Base-by-base conservation (phyloP, 164 flowering plant genomes). In the Aristolochia contorta region DNA sequence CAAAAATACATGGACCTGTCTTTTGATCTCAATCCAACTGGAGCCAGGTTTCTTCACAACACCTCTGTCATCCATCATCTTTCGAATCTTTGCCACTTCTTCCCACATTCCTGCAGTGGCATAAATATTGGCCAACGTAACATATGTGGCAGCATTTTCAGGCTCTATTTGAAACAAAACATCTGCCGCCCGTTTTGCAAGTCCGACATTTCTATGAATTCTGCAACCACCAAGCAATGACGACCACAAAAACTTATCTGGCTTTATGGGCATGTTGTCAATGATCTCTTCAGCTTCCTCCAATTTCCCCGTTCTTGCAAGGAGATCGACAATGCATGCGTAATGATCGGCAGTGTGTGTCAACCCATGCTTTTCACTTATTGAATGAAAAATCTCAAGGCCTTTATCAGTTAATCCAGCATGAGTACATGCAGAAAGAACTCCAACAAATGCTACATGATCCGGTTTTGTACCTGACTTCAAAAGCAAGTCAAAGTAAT, bases 151-250 rank as follows among this genome's bases (percentile, higher is more conserved):
- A 3, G 74, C 67, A 70, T 74, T 74, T 54, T 70, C 70, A 23
- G 74, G 74, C 54, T 74, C 77, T 48, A 74, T 65, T 55, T 67
- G 65, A 47, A 68, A 71, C 23, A 74, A 62, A 14, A 69, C 72
- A 55, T 67, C 72, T 16, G 74, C 72, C 27, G 77, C 74, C 54
- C 65, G 60, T 65, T 67, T 65, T 41, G 74, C 74, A 41, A 74
- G 57, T 55, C 43, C 21, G 53, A 74, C 46, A 55, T 71, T 68
- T 33, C 74, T 72, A 65, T 70, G 69, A 59, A 55, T 55, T 59
- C 67, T 65, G 56, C 74, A 74, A 54, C 71, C 74, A 49, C 72
- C 72, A 46, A 70, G 77, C 69, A 74, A 59, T 3, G 77, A 74
- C 33, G 77, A 69, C 77, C 77, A 74, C 51, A 74, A 54, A 62